Conservation (phyloP, 2,329 filamentous ascomycete species). For the Fusarium pseudograminearum region DNA sequence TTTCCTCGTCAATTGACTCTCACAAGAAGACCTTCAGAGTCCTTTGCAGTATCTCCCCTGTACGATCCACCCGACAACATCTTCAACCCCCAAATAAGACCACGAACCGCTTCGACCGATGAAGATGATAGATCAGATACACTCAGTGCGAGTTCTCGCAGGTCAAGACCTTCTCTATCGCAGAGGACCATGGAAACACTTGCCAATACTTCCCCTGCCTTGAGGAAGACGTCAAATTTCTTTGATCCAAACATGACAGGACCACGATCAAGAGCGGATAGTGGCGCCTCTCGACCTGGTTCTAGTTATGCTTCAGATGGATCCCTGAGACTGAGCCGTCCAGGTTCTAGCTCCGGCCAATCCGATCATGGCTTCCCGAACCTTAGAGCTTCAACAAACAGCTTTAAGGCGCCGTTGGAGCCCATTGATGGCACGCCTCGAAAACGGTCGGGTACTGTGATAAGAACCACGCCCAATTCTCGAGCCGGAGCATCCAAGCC, state of each 20-base stretch:
- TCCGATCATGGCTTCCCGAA: slow-evolving; percentile 54
- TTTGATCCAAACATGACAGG: slow-evolving; percentile 67
- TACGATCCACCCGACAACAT: slow-evolving; percentile 33
- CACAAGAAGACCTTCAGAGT: slow-evolving; percentile 50
- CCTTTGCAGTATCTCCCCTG: slow-evolving; percentile 44
- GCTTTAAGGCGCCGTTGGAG: slow-evolving; percentile 59
- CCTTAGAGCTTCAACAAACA: slow-evolving; percentile 59
- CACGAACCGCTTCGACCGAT: slow-evolving; percentile 40
- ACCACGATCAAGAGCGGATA: slow-evolving; percentile 63
- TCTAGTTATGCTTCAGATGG: slow-evolving; percentile 73
- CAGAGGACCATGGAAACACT: slow-evolving; percentile 90
- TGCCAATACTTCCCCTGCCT: slow-evolving; percentile 78
- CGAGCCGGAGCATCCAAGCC: slow-evolving; percentile 46
- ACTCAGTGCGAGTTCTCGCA: slow-evolving; percentile 41
- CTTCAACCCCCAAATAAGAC: slow-evolving; percentile 35
- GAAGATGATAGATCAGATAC: slow-evolving; percentile 37
- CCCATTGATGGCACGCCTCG: slow-evolving; percentile 61
- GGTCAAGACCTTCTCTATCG: slow-evolving; percentile 71
- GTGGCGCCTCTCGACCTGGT: slow-evolving; percentile 62
- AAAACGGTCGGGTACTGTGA: slow-evolving; percentile 41
- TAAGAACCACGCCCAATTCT: slow-evolving; percentile 43
- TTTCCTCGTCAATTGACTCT: slow-evolving; percentile 47
- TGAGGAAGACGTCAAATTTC: slow-evolving; percentile 77
- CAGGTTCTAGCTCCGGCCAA: slow-evolving; percentile 65
- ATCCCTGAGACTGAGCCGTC: slow-evolving; percentile 67